Evolutionary conservation across 2,329 filamentous ascomycete species (phyloP), one percentile per base, ranked within the genome.

Genomic region (Arthroderma sp.): DNA sequence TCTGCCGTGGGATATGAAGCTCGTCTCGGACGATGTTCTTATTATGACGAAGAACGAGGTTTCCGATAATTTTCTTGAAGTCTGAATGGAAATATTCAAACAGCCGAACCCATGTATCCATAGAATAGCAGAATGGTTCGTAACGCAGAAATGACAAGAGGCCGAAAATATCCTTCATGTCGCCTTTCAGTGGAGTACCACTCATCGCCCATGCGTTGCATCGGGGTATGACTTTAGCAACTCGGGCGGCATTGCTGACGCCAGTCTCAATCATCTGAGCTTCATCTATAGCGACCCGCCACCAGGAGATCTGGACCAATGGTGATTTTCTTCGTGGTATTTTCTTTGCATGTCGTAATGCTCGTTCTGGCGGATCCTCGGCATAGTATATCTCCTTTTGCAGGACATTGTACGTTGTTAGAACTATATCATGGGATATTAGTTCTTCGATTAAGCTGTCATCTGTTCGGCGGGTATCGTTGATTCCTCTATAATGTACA

Each of bases 191-290:
- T 0, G 91, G 91, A 0, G 91, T 98, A 36, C 86, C 91, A 0
- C 86, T 89, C 36, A 98, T 80, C 9, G 83, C 87, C 91, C 91
- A 96, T 2, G 86, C 82, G 63, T 94, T 88, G 51, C 84, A 66
- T 29, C 91, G 76, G 38, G 89, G 87, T 49, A 98, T 82, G 28
- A 82, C 68, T 36, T 80, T 77, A 32, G 87, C 87, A 9, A 95
- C 79, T 39, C 73, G 77, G 1, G 91, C 88, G 29, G 89, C 85
- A 53, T 86, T 81, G 54, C 79, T 88, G 3, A 93, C 80, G 31
- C 87, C 86, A 52, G 78, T 89, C 59, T 96, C 89, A 36, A 96
- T 80, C 83, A 94, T 94, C 57, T 98, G 91, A 0, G 89, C 68
- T 54, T 69, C 77, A 52, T 80, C 77, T 28, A 80, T 66, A 54